phyloP scores from a whole-genome alignment of 352 stramenopile species.

The Phytophthora citricola region DNA sequence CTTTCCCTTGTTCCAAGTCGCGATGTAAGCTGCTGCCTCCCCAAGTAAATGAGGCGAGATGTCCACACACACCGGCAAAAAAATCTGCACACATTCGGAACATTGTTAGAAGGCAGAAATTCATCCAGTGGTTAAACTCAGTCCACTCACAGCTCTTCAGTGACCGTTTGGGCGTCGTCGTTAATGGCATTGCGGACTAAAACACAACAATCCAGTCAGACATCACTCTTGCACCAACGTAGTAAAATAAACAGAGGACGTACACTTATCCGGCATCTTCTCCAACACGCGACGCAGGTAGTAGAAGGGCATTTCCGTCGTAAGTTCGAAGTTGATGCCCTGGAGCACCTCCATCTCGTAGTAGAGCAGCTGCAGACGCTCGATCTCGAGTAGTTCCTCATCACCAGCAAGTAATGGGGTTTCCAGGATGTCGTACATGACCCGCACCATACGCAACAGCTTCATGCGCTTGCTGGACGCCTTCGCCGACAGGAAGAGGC shows the following conservation, averaged over 20 bases:
- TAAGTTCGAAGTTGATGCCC: slow-evolving; percentile 84
- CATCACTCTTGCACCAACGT: slow-evolving; percentile 1
- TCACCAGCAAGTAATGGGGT: slow-evolving; percentile 69
- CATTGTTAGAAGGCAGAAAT: slow-evolving; percentile 4
- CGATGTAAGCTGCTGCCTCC: slow-evolving; percentile 80
- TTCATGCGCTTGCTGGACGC: slow-evolving; percentile 90
- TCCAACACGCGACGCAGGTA: slow-evolving; percentile 66
- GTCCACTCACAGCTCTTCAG: slow-evolving; percentile 71
- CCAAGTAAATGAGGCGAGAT: slow-evolving; percentile 64
- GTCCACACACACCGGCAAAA: slow-evolving; percentile 65
- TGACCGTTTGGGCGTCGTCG: slow-evolving; percentile 55
- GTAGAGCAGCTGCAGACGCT: slow-evolving; percentile 84
- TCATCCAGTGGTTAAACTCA: background rate
- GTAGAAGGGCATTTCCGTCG: slow-evolving; percentile 80
- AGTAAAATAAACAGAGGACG: slow-evolving; percentile 1
- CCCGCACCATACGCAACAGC: slow-evolving; percentile 83
- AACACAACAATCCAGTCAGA: slow-evolving; percentile 3
- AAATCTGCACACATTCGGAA: slow-evolving; percentile 52
- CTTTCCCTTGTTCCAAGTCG: slow-evolving; percentile 72
- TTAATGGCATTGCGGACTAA: slow-evolving; percentile 60
- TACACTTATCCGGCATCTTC: slow-evolving; percentile 82
- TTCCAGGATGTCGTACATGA: slow-evolving; percentile 89
- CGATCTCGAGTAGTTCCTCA: slow-evolving; percentile 87
- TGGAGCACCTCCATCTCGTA: slow-evolving; percentile 89
- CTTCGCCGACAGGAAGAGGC: slow-evolving; percentile 84